These are phyloP conservation scores for Penicillium sp. DNA, from an alignment of 2,329 filamentous ascomycete genomes.

Conservation along the genomic window DNA sequence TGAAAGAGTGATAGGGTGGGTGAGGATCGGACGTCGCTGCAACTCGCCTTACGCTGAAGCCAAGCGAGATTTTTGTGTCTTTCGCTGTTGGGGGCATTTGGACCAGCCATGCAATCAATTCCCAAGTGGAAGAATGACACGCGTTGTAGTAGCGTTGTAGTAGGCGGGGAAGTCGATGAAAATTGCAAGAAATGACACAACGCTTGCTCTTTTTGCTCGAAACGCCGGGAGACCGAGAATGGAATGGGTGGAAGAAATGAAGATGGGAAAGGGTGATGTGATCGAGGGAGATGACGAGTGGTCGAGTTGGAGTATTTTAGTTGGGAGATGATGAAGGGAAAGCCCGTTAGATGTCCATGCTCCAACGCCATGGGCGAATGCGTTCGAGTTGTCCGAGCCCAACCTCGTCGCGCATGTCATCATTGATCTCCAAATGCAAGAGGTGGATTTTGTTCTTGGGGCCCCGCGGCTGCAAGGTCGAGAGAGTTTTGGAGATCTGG, in stretches of 20 bases:
- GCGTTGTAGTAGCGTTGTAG: background rate
- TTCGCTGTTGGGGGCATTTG: conserved; percentile 11
- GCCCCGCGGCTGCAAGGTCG: conserved; percentile 29
- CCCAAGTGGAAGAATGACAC: conserved; percentile 6
- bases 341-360: conserved; percentile 41
- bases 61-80: conserved; percentile 2
- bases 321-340: background rate
- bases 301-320: conserved; percentile 19
- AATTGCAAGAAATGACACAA: background rate
- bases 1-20: background rate
- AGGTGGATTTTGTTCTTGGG: conserved; percentile 35
- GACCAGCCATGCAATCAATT: conserved; percentile 17
- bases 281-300: conserved; percentile 1
- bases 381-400: conserved; percentile 33
- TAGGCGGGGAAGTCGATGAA: conserved; percentile 4
- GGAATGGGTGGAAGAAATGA: conserved; percentile 3
- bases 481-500: conserved; percentile 34
- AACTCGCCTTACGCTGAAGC: conserved; percentile 2
- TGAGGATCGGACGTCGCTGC: background rate
- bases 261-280: background rate
- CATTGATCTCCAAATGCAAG: conserved; percentile 39
- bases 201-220: conserved; percentile 20
- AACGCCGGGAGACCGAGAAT: conserved; percentile 18
- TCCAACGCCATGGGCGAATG: conserved; percentile 43
- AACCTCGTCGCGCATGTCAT: conserved; percentile 30